A percentile compares a stretch with the other conserved stretches of the same genome.
Conservation (phyloP, 2,329 filamentous ascomycete genomes). For the Hypoxylon sp. region DNA sequence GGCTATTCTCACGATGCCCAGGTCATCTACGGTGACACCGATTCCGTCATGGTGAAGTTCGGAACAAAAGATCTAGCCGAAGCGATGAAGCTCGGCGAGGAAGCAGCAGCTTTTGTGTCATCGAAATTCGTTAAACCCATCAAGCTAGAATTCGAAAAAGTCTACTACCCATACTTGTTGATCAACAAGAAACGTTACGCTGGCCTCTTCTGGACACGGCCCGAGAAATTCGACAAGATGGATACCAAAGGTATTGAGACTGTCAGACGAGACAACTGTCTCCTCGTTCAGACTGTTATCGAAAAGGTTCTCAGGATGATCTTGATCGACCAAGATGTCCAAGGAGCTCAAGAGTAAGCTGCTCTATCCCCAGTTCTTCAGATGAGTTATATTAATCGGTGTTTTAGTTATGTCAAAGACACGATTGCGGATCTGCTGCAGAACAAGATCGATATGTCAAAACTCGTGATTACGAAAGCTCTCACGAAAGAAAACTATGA, state of each 20-base stretch:
- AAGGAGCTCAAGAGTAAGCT: constrained; percentile 91
- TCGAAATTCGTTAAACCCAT: constrained; percentile 95
- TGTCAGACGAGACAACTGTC: constrained; percentile 94
- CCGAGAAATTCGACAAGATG: constrained; percentile 98
- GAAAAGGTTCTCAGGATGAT: constrained; percentile 97
- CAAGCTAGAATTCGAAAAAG: constrained; percentile 99
- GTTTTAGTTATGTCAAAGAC: constrained; percentile 87
- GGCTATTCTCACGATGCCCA: constrained; percentile 95
- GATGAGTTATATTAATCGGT: constrained; percentile 53
- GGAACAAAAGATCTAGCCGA: constrained; percentile 87
- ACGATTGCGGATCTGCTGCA: constrained; percentile 95
- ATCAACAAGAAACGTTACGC: constrained; percentile 99
- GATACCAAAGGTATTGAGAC: constrained; percentile 99
- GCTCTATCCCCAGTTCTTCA: neutral
- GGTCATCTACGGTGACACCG: constrained; percentile 98
- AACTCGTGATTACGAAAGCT: constrained; percentile 98
- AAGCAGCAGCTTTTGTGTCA: constrained; percentile 89
- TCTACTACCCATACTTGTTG: constrained; percentile 96
- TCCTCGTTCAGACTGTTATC: constrained; percentile 95
- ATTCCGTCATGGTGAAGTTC: constrained; percentile 99
- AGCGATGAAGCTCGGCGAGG: constrained; percentile 94
- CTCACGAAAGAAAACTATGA: constrained; percentile 90
- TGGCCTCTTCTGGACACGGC: constrained; percentile 95
- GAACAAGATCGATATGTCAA: constrained; percentile 99
- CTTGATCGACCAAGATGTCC: constrained; percentile 89